Evolutionary conservation across 768 basidiomycete species (phyloP).

Genomic region (Lactifluus piperatus): DNA sequence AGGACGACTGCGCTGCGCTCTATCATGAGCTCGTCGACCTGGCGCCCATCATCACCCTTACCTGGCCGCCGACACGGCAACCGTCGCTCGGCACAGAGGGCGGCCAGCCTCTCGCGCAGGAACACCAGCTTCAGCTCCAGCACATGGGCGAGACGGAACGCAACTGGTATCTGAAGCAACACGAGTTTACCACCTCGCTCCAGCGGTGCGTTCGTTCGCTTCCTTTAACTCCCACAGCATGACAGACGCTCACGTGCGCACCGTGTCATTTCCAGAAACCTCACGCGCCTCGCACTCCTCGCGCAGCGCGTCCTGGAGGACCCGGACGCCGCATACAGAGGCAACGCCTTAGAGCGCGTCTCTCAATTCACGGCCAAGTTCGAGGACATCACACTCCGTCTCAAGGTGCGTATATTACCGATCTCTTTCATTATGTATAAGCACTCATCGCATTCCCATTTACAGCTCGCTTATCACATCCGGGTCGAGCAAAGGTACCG

Average conservation of each 20-base stretch:
- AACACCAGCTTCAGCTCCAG: not conserved
- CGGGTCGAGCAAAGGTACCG: conserved; percentile 12
- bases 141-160: not conserved
- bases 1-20: conserved; percentile 1
- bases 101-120: not conserved
- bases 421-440: not conserved
- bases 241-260: not conserved
- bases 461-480: conserved; percentile 11
- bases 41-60: not conserved
- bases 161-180: conserved; percentile 18
- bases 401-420: conserved; percentile 4
- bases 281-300: conserved; percentile 11
- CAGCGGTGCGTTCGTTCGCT: not conserved
- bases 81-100: conserved; percentile 9
- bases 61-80: conserved; percentile 7
- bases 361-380: conserved; percentile 14
- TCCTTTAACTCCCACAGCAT: not conserved
- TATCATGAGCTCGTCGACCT: not conserved
- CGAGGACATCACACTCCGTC: conserved; percentile 7
- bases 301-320: conserved; percentile 13
- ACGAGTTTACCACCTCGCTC: conserved; percentile 15
- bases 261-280: not conserved
- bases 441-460: not conserved
- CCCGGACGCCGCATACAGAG: conserved; percentile 8
- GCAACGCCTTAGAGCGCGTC: conserved; percentile 4